Evolutionary conservation across 2,329 filamentous ascomycete genomes (phyloP).

Genomic region (Penicillium polonicum): DNA sequence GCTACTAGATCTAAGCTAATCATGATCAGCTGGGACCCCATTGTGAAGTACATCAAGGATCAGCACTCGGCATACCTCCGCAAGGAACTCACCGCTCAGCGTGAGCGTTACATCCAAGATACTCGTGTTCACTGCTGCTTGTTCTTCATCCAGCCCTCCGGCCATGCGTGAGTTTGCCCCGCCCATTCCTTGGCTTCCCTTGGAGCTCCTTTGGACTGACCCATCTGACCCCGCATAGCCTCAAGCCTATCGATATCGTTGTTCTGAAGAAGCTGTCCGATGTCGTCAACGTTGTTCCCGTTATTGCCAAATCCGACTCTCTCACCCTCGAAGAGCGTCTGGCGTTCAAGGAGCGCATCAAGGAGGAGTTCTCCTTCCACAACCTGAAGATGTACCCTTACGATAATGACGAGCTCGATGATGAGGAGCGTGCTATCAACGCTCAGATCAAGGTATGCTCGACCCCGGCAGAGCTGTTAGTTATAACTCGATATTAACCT

Average conservation of each 20-base stretch:
- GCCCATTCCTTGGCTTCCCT: neutral
- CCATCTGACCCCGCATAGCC: conserved; percentile 36
- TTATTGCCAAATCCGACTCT: conserved; percentile 97
- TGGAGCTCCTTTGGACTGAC: neutral
- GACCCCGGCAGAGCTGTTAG: conserved; percentile 36
- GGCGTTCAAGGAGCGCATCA: conserved; percentile 98
- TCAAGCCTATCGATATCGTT: conserved; percentile 99
- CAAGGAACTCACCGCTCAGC: conserved; percentile 98
- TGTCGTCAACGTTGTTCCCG: conserved; percentile 97
- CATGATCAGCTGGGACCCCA: conserved; percentile 78
- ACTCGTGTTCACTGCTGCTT: conserved; percentile 99
- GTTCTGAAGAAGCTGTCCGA: conserved; percentile 99
- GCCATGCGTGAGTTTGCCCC: conserved; percentile 65
- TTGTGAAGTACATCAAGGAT: conserved; percentile 99
- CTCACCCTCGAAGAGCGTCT: conserved; percentile 92
- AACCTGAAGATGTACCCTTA: conserved; percentile 99
- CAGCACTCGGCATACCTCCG: conserved; percentile 98
- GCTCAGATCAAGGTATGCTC: conserved; percentile 83
- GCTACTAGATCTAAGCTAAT: conserved; percentile 22
- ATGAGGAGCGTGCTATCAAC: conserved; percentile 92
- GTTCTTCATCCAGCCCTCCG: conserved; percentile 99
- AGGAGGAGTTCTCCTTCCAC: conserved; percentile 99
- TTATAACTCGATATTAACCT: conserved; percentile 37
- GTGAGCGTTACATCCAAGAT: conserved; percentile 98
- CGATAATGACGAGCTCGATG: conserved; percentile 97